Base-by-base conservation (phyloP, 2,329 filamentous ascomycete genomes). In the Fulvia fulva region DNA sequence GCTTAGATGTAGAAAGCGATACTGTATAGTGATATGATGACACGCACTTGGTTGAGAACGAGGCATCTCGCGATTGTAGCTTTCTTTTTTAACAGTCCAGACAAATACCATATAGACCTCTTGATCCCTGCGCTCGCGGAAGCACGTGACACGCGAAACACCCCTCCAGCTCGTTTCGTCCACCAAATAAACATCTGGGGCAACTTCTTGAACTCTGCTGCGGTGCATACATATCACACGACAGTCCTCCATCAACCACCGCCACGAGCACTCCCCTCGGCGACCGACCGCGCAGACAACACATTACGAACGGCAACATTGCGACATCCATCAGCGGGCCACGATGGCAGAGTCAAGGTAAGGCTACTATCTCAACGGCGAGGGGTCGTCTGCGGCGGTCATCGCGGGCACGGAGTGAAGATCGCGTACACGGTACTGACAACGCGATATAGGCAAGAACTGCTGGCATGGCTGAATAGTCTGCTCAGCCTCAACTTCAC, bases 401-500 rank as follows among this genome's bases (percentile, higher is more conserved):
- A n/a, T n/a, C n/a, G n/a, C n/a, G n/a, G n/a, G 37, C 7, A 25
- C n/a, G 21, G 45, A 45, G 19, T 56, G 32, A 9, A 14, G 22
- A 45, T 32, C 22, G 41, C 44, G 50, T 21, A 22, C 30, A 47
- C 26, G 49, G 4, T 46, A 34, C 26, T 44, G 52, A 53, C 67
- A 50, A 60, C 54, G 53, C 23, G 32, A n/a, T 28, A 23, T 70
- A 97, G 94, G 82, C 94, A 99, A 80, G 94, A 99, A 81, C 86
- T 99, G 69, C 83, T 99, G 69, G 84, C 87, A 79, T 99, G 94
- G 94, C 82, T 97, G 67, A 99, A 99, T 83, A 93, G 90, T 83
- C 89, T 99, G 63, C 87, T 99, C 53, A 91, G 97, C 80, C 88
- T 99, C 72, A 99, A 97, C 80, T 87, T 99, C 71, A 97, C 83